Conservation (phyloP, 768 basidiomycete species). For the Amanita pseudoporphyria region DNA sequence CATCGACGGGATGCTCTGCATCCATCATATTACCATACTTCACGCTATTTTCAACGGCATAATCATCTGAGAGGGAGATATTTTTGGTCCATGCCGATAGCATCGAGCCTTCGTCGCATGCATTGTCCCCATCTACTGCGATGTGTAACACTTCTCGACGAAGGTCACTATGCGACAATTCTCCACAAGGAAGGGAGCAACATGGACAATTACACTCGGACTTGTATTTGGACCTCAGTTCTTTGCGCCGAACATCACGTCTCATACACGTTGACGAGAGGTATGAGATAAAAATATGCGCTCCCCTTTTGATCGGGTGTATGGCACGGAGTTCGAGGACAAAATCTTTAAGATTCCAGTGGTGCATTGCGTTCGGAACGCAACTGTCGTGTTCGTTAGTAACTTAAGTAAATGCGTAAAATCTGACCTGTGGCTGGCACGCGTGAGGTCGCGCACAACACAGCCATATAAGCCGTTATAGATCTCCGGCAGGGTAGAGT, state of each 20-base stretch:
- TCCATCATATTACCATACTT: conserved; percentile 11
- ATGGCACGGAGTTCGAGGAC: conserved; percentile 7
- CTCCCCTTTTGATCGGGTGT: conserved; percentile 12
- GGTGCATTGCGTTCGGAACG: conserved; percentile 8
- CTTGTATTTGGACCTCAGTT: neutral
- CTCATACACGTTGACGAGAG: neutral
- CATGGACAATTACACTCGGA: conserved; percentile 13
- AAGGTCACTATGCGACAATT: conserved; percentile 12
- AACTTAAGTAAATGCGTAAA: neutral
- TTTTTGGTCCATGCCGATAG: conserved; percentile 10
- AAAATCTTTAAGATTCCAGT: conserved; percentile 10
- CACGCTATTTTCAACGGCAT: conserved; percentile 5
- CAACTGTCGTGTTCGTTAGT: conserved; percentile 8
- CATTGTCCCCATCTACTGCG: neutral
- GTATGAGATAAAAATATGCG: conserved; percentile 14
- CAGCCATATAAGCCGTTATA: neutral
- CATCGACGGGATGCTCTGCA: conserved; percentile 9
- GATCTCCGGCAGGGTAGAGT: neutral
- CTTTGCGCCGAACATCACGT: neutral
- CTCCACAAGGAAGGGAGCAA: conserved; percentile 9
- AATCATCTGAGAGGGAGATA: conserved; percentile 9
- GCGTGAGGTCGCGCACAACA: neutral
- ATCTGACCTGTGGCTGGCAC: neutral
- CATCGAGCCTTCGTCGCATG: conserved; percentile 1
- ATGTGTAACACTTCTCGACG: conserved; percentile 8